phyloP scores from a whole-genome alignment of 148 eudicot species.

The Pouteria glomerata region DNA sequence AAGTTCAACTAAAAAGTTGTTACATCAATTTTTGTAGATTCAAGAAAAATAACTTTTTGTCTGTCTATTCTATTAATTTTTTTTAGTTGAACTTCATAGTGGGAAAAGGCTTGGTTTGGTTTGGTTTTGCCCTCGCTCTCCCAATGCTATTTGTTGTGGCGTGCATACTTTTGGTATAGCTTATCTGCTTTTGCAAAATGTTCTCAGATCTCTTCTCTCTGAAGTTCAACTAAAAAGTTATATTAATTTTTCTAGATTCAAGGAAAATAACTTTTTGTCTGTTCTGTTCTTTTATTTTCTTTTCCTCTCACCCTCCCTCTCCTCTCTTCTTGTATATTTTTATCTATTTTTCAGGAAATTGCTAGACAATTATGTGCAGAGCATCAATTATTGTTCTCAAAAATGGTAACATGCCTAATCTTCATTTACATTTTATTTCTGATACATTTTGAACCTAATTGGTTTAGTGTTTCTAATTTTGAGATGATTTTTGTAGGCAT shows the following conservation, averaged over 20 bases:
- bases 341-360: constrained; percentile 56
- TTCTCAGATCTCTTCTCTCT: background rate
- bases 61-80: background rate
- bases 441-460: constrained; percentile 13
- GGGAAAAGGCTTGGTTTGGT: too few species aligned
- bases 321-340: constrained; percentile 8
- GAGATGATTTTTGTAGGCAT: constrained; percentile 51
- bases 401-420: constrained; percentile 58
- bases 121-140: too few species aligned
- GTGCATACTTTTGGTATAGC: background rate
- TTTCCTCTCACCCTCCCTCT: constrained; percentile 1
- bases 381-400: constrained; percentile 68
- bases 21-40: background rate
- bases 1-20: background rate
- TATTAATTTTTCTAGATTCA: background rate
- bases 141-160: too few species aligned
- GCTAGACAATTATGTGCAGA: constrained; percentile 80
- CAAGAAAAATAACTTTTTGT: background rate
- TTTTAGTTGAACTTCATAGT: too few species aligned
- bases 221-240: background rate
- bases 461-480: constrained; percentile 3
- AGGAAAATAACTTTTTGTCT: background rate
- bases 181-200: background rate
- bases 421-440: background rate
- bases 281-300: background rate